phyloP scores from a whole-genome alignment of 1,284 basidiomycete species.

The Fistulina hepatica region DNA sequence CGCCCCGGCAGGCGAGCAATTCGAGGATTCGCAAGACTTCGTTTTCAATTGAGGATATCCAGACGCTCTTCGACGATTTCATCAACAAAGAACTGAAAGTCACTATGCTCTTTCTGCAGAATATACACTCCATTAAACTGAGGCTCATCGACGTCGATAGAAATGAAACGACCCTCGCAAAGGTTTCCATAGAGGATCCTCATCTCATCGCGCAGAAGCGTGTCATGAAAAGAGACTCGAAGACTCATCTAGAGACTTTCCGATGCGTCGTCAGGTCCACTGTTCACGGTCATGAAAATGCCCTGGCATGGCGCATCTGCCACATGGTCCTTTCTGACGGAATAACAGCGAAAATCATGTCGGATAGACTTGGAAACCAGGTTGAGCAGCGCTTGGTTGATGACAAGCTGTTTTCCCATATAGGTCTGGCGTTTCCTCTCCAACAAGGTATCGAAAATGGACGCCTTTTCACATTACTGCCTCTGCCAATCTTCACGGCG shows the following conservation, averaged over 20 bases:
- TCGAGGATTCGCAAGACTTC: no score
- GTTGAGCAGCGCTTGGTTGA: conserved; percentile 19
- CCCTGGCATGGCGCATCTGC: conserved; percentile 23
- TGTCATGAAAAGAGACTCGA: no score
- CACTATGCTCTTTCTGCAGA: conserved; percentile 34
- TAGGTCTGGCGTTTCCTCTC: conserved; percentile 28
- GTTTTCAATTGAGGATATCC: no score
- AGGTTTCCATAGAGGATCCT: conserved; percentile 11
- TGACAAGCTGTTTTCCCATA: conserved; percentile 31
- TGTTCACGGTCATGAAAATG: no score
- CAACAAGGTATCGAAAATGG: conserved; percentile 17
- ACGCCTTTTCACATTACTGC: conserved; percentile 37
- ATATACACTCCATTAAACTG: conserved; percentile 29
- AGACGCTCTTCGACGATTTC: conserved; percentile 29
- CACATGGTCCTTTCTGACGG: conserved; percentile 18
- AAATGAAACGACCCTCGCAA: conserved; percentile 9
- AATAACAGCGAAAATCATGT: conserved; percentile 18
- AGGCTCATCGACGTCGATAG: conserved; percentile 25
- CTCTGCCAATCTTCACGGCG: conserved; percentile 33
- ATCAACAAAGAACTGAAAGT: conserved; percentile 30
- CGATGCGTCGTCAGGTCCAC: no score
- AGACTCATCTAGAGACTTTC: no score
- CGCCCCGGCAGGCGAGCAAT: conserved; percentile 17
- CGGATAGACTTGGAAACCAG: conserved; percentile 18
- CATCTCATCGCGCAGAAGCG: no score